Evolutionary conservation across 2,329 filamentous ascomycete genomes (phyloP), one percentile per base, ranked within the genome.

Genomic region (Aspergillus pseudonomiae): DNA sequence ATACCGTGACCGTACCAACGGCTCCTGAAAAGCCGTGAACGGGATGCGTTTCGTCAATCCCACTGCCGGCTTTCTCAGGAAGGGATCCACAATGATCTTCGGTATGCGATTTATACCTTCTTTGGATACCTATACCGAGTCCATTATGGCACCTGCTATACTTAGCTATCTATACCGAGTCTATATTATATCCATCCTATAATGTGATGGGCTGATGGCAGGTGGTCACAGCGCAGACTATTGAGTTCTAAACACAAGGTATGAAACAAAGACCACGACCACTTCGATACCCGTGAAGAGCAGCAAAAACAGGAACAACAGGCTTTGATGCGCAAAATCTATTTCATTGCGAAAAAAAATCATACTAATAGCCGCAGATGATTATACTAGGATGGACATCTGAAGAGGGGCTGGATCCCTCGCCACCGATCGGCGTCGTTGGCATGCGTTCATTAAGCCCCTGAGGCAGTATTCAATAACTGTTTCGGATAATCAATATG

Each of bases 401-500:
- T 32, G 34, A 36, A 36, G 34, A 36, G 34, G 34, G 34, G 14
- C 34, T 36, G 34, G 14, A 36, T 36, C 14, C 24, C 7, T 24
- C 21, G 45, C 28, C 45, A 48, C 45, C 3, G 45, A 48, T 48
- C 45, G 24, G 14, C 45, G 24, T 26, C 12, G 12, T 30, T 50
- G 24, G 9, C 46, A 50, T 50, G 46, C 14, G 46, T 50, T 12
- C 14, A 19, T 50, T 26, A 50, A 14, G 26, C 46, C 46, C 24
- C 24, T 41, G 30, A 10, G n/a, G 32, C 14, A 34, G 30, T 32
- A 39, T 28, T 46, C 43, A 59, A 32, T 30, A 46, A 36, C 14
- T 50, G 34, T 30, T 5, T 34, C 30, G 76, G 76, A 62, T 75
- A 77, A 59, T 78, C 75, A 39, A 78, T 57, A 52, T 73, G 69